A percentile compares a stretch with the other conserved stretches of the same genome.
phyloP scores from a whole-genome alignment of 495 filamentous ascomycete genomes.

The Physcia stellaris region DNA sequence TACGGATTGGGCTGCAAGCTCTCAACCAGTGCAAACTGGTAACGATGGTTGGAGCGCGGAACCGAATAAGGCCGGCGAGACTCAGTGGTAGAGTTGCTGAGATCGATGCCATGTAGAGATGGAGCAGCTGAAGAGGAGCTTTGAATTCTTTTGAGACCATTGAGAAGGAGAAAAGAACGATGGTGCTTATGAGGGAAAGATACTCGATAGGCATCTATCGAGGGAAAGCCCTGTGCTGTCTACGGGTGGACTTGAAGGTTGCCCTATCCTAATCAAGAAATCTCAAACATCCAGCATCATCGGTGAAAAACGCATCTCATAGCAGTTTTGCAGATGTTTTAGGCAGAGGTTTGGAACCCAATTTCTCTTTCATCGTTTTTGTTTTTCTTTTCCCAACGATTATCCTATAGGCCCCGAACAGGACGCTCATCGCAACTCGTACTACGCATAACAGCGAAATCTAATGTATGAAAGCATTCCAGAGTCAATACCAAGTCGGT shows the following conservation, averaged over 20 bases:
- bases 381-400: not conserved
- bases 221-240: constrained; percentile 92
- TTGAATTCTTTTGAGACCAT: too few species aligned
- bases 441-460: too few species aligned
- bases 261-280: constrained; percentile 15
- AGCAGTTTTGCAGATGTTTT: not conserved
- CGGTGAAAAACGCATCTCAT: not conserved
- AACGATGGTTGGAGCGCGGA: constrained; percentile 58
- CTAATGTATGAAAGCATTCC: too few species aligned
- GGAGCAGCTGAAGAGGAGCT: not conserved
- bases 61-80: constrained; percentile 34
- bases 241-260: constrained; percentile 50
- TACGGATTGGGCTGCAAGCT: constrained; percentile 58
- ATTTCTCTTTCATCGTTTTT: not conserved
- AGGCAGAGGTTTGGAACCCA: not conserved
- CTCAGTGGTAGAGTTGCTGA: constrained; percentile 50
- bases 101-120: constrained; percentile 7
- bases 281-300: not conserved
- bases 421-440: too few species aligned
- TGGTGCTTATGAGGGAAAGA: constrained; percentile 97
- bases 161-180: constrained; percentile 38
- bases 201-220: constrained; percentile 47
- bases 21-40: constrained; percentile 35
- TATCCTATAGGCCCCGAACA: not conserved
- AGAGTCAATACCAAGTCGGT: too few species aligned